These are phyloP conservation scores for Ceratopteris richardii DNA, from an alignment of 75 land plant genomes.

Conservation along the genomic window DNA sequence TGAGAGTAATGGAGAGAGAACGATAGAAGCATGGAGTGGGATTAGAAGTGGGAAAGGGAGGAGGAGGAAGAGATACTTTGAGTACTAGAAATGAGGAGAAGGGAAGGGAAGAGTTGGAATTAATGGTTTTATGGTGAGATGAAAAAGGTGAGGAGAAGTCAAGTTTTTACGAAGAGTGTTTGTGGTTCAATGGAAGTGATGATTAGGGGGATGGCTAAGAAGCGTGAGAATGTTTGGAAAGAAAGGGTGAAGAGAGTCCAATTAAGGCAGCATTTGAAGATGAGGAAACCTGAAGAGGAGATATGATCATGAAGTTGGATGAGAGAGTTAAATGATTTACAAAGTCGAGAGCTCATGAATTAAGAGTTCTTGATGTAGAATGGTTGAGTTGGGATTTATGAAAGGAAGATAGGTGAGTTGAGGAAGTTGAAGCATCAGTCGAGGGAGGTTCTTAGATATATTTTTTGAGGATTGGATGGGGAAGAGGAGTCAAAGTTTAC, in stretches of 20 bases:
- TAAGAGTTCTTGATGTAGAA: no score
- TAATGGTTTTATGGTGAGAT: no score
- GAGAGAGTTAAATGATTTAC: background rate
- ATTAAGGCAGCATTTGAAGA: background rate
- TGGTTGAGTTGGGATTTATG: no score
- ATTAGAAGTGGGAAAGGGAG: background rate
- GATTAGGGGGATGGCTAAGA: background rate
- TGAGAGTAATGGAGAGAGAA: background rate
- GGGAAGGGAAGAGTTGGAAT: background rate
- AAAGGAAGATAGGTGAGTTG: no score
- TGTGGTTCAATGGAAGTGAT: no score
- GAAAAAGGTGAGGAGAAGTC: background rate
- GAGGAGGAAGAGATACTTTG: background rate
- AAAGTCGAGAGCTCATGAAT: no score
- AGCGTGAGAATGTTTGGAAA: background rate
- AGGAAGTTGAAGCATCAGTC: no score
- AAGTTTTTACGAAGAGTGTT: no score
- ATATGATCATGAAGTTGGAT: background rate
- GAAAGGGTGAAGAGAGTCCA: background rate
- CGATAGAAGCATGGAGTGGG: background rate
- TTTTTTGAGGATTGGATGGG: no score
- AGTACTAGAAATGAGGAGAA: background rate
- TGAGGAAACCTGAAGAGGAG: background rate
- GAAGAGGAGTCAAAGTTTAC: no score
- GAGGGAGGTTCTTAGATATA: no score